Base-by-base conservation (phyloP, 371 early-diverging fungal species). In the Mortierella sp. region DNA sequence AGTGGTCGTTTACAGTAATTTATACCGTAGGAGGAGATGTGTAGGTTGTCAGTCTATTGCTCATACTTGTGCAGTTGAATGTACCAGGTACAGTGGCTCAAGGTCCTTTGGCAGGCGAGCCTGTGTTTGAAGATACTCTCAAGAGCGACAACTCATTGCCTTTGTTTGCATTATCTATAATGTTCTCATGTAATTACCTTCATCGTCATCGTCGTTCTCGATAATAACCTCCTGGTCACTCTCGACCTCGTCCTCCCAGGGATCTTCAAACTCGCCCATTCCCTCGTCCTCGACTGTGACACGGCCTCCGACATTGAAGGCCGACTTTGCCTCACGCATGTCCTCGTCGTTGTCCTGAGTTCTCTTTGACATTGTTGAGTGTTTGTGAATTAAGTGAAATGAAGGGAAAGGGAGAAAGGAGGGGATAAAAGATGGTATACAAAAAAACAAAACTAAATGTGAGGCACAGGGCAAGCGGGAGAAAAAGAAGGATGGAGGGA, bases 241-340 rank as follows among this genome's bases (percentile, higher is more conserved):
- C 82, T 96, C 97, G 52, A 96, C 90, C 82, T 98, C 98, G 90
- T 99, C 99, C 80, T 97, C 98, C 91, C 92, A 98, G 47, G 95
- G 94, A 89, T 99, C 99, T 89, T 99, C 99, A 81, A 98, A 99
- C 85, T 97, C 97, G 82, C 98, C 98, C 96, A 98, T 96, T 21
- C 91, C 96, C 68, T 94, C 95, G 75, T 93, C 92, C 34, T 84
- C 85, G 58, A 84, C 73, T 31, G 86, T 83, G 60, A 74, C 80
- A 50, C 90, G 90, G 38, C 77, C 83, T 38, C 81, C 84, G 42
- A 90, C 87, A 70, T 90, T 88, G 73, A 86, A 72, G 38, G 88
- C 74, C 77, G 91, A 91, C 78, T 85, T 84, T 76, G 89, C 88
- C 77, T 91, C 87, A 75, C 90, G 89, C 72, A 88, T 84, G 73